A percentile compares a stretch with the other conserved stretches of the same genome.
phyloP scores from a whole-genome alignment of 495 filamentous ascomycete genomes.

The Gamarada debralockiae region DNA sequence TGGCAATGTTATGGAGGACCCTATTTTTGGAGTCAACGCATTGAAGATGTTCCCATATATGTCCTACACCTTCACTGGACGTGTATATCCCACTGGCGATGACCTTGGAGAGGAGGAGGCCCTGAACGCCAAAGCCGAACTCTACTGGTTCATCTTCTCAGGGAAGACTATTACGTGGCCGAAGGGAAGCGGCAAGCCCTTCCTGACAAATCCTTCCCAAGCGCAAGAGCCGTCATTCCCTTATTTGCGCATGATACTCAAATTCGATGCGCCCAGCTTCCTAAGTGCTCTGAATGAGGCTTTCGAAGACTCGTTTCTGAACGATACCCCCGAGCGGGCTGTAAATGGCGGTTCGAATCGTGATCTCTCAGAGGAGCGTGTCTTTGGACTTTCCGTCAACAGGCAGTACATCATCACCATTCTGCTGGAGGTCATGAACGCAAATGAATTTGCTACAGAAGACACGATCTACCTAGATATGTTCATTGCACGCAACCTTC shows the following conservation, averaged over 20 bases:
- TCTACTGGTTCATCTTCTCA: conserved; percentile 93
- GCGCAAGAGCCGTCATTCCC: conserved; percentile 66
- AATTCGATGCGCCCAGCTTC: conserved; percentile 87
- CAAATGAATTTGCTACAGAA: conserved; percentile 63
- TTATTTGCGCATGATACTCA: conserved; percentile 76
- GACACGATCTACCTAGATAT: conserved; percentile 95
- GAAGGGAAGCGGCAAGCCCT: conserved; percentile 45
- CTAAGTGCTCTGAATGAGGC: conserved; percentile 96
- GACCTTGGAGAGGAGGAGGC: conserved; percentile 64
- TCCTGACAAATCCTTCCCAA: conserved; percentile 47
- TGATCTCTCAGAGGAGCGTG: conserved; percentile 54
- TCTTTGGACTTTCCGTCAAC: conserved; percentile 71
- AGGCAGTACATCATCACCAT: conserved; percentile 89
- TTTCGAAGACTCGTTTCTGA: conserved; percentile 92
- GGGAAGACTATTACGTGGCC: conserved; percentile 68
- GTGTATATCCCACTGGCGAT: conserved; percentile 85
- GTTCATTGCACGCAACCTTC: conserved; percentile 93
- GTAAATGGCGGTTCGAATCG: conserved; percentile 46
- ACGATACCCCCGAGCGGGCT: conserved; percentile 60
- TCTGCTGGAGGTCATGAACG: conserved; percentile 81
- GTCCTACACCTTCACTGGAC: conserved; percentile 86
- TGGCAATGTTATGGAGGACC: conserved; percentile 39
- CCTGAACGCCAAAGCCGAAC: conserved; percentile 70
- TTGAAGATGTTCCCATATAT: conserved; percentile 94
- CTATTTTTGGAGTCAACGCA: conserved; percentile 58